Percentiles rank a stretch among this genome's conserved stretches.
Evolutionary conservation across 148 eudicot genomes (phyloP).

Genomic region (Diospyros lotus): DNA sequence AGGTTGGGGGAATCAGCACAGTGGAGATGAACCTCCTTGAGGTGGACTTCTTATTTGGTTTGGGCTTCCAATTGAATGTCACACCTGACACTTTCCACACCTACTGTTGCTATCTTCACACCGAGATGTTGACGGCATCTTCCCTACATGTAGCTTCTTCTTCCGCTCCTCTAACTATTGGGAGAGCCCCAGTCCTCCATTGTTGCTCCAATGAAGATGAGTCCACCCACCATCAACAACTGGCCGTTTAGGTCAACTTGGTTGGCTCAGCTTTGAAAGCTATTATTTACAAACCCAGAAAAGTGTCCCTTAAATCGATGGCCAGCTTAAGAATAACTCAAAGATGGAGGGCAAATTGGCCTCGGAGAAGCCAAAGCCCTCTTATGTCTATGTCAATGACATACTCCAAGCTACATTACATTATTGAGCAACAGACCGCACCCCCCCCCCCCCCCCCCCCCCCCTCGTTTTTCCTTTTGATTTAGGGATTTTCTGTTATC

Average conservation of each 20-base stretch:
- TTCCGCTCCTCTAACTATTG: not conserved
- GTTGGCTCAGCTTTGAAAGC: not conserved
- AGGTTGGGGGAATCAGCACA: slow-evolving; percentile 50
- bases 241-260: slow-evolving; percentile 13
- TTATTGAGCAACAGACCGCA: too few species aligned
- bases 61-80: slow-evolving; percentile 42
- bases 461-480: too few species aligned
- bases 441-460: too few species aligned
- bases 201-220: slow-evolving; percentile 24
- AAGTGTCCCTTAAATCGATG: too few species aligned
- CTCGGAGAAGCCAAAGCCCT: too few species aligned
- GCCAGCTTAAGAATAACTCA: too few species aligned
- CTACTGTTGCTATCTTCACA: slow-evolving; percentile 36
- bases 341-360: too few species aligned
- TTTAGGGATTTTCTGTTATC: too few species aligned
- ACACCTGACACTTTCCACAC: slow-evolving; percentile 38
- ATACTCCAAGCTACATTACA: too few species aligned
- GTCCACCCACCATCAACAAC: slow-evolving; percentile 17
- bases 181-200: slow-evolving; percentile 13
- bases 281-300: too few species aligned
- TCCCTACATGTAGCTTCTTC: not conserved
- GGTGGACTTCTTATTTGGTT: slow-evolving; percentile 44
- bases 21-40: slow-evolving; percentile 47
- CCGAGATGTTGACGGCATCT: slow-evolving; percentile 28
- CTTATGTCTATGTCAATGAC: too few species aligned